Percentiles rank a stretch among this genome's conserved stretches.
These are phyloP conservation scores for Hansenula anomala DNA, from an alignment of 1,139 yeast genomes.

Conservation along the genomic window DNA sequence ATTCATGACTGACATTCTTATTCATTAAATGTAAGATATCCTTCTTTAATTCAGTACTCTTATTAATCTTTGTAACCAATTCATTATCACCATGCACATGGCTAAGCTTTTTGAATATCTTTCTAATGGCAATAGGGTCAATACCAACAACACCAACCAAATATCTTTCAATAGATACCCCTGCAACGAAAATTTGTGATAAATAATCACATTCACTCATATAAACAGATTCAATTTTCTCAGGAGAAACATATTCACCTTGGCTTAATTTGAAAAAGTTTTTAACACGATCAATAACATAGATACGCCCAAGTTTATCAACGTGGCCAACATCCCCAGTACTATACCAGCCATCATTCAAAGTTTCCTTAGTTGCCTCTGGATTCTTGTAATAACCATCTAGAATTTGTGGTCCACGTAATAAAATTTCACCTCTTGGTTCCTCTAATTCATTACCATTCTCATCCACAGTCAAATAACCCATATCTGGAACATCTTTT, in stretches of 20 bases:
- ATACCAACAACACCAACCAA: constrained; percentile 65
- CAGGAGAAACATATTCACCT: constrained; percentile 81
- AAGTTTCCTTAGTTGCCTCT: constrained; percentile 45
- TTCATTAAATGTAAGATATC: constrained; percentile 24
- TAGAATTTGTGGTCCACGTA: constrained; percentile 68
- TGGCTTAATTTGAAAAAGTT: constrained; percentile 78
- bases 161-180: constrained; percentile 57
- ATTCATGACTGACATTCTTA: constrained; percentile 18
- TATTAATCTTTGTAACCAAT: constrained; percentile 24
- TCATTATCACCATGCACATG: constrained; percentile 13
- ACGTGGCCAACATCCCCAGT: constrained; percentile 73
- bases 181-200: constrained; percentile 60
- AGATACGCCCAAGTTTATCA: constrained; percentile 51
- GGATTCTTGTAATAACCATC: constrained; percentile 54
- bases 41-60: constrained; percentile 18
- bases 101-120: constrained; percentile 11
- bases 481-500: constrained; percentile 65
- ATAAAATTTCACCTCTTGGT: constrained; percentile 53
- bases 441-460: constrained; percentile 29
- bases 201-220: constrained; percentile 47
- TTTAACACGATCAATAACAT: no score
- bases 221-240: constrained; percentile 65
- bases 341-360: constrained; percentile 67
- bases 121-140: constrained; percentile 36
- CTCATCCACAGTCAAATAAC: constrained; percentile 48